phyloP scores from a whole-genome alignment of 2,329 filamentous ascomycete genomes.

The Paraphaeosphaeria sporulosa region DNA sequence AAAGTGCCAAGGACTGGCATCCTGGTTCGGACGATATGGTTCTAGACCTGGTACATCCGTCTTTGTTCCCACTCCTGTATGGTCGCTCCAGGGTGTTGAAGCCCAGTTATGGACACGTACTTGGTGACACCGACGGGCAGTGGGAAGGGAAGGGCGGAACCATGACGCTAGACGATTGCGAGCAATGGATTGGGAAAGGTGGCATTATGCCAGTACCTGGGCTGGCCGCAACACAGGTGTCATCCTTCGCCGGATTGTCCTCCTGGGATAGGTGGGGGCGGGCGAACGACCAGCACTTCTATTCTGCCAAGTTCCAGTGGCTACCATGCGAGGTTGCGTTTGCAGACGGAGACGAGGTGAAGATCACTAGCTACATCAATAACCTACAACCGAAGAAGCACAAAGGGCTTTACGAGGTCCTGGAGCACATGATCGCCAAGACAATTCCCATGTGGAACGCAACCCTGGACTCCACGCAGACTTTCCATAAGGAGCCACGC shows the following conservation, averaged over 20 bases:
- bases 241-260: background rate
- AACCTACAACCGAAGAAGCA: conserved; percentile 57
- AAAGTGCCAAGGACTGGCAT: conserved; percentile 65
- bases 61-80: conserved; percentile 66
- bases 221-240: background rate
- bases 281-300: background rate
- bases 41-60: conserved; percentile 66
- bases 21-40: conserved; percentile 62
- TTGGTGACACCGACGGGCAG: background rate
- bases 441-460: conserved; percentile 32
- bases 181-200: conserved; percentile 31
- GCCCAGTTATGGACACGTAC: conserved; percentile 1
- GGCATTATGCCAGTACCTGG: conserved; percentile 17
- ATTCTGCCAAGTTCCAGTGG: conserved; percentile 48
- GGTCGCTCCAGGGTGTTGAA: conserved; percentile 36
- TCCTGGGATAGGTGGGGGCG: background rate
- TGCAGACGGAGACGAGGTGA: conserved; percentile 38
- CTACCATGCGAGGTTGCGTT: conserved; percentile 61
- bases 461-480: conserved; percentile 10
- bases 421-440: conserved; percentile 31
- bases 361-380: conserved; percentile 62
- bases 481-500: conserved; percentile 15
- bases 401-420: conserved; percentile 25
- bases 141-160: conserved; percentile 8
- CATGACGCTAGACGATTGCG: conserved; percentile 20